Evolutionary conservation across 1,284 basidiomycete genomes (phyloP).

Genomic region (Xanthoconium separans): DNA sequence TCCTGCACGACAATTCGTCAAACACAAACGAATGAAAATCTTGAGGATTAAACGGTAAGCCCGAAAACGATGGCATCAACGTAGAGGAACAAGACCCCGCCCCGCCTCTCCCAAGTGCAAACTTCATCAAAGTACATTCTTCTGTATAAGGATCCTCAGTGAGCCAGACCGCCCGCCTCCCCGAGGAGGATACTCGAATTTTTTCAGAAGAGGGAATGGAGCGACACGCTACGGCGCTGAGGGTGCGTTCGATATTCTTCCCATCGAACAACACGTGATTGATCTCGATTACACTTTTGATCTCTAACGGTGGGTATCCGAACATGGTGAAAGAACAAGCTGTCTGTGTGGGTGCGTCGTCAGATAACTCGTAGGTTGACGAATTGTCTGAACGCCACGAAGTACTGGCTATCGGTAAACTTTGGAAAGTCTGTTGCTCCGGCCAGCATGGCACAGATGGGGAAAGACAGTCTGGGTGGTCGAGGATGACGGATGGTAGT

Average conservation of each 20-base stretch:
- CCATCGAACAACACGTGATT: slow-evolving; percentile 17
- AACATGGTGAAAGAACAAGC: slow-evolving; percentile 20
- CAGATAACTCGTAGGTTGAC: slow-evolving; percentile 13
- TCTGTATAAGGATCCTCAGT: slow-evolving; percentile 10
- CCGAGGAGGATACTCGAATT: slow-evolving; percentile 22
- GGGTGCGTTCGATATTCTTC: slow-evolving; percentile 2
- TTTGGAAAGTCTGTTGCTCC: slow-evolving; percentile 1
- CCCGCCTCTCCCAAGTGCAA: slow-evolving; percentile 11
- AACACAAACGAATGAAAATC: slow-evolving; percentile 26
- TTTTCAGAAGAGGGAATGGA: slow-evolving; percentile 12
- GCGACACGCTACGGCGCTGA: slow-evolving; percentile 8
- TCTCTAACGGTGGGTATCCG: slow-evolving; percentile 3
- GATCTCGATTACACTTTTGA: slow-evolving; percentile 7
- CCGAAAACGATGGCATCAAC: slow-evolving; percentile 25
- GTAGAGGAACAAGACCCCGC: slow-evolving; percentile 14
- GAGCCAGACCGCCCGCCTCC: slow-evolving; percentile 27
- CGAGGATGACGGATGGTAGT: slow-evolving; percentile 19
- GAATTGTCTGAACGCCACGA: slow-evolving; percentile 15
- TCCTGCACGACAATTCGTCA: slow-evolving; percentile 28
- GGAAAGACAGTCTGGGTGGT: not conserved
- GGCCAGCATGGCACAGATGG: slow-evolving; percentile 17
- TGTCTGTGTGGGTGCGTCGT: slow-evolving; percentile 9
- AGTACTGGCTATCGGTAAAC: slow-evolving; percentile 12
- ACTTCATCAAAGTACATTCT: slow-evolving; percentile 21
- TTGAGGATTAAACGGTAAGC: slow-evolving; percentile 21